These are phyloP conservation scores for Gorgonomyces haynaldii DNA, from an alignment of 192 early-diverging fungal genomes.

Conservation along the genomic window DNA sequence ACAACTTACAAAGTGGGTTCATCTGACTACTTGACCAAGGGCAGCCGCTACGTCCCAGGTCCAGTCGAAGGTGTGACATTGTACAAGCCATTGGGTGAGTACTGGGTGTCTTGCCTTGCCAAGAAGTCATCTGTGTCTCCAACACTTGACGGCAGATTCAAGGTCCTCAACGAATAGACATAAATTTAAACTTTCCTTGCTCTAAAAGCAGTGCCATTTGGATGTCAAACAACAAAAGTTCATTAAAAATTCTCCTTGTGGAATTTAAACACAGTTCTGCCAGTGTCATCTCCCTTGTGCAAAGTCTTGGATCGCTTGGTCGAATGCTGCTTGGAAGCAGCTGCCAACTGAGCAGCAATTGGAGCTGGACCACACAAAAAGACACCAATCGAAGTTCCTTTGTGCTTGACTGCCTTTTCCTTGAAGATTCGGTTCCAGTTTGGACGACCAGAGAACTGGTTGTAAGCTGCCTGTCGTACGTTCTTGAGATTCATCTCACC, in stretches of 20 bases:
- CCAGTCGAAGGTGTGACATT: too few relatives aligned
- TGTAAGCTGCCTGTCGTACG: constrained; percentile 33
- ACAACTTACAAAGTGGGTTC: too few relatives aligned
- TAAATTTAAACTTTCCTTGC: too few relatives aligned
- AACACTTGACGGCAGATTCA: too few relatives aligned
- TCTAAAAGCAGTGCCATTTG: too few relatives aligned
- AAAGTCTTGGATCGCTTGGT: constrained; percentile 1
- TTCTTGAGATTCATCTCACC: constrained; percentile 36
- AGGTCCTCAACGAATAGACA: too few relatives aligned
- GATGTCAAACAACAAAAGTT: too few relatives aligned
- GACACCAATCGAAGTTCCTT: constrained; percentile 20
- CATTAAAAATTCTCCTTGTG: constrained; percentile 31
- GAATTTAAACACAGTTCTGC: constrained; percentile 21
- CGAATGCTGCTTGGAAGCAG: constrained; percentile 20
- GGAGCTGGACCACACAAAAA: constrained; percentile 24
- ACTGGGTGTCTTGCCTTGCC: too few relatives aligned
- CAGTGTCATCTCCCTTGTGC: constrained; percentile 3
- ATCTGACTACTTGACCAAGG: too few relatives aligned
- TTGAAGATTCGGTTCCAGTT: constrained; percentile 24
- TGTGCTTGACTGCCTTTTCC: constrained; percentile 20
- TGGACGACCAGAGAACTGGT: constrained; percentile 23
- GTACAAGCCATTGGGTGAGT: too few relatives aligned
- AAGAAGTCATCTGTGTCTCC: too few relatives aligned
- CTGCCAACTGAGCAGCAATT: constrained; percentile 35
- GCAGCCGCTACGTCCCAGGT: too few relatives aligned